Base-by-base conservation (phyloP, 202 grass and related monocot species). In the Eragrostis tef region DNA sequence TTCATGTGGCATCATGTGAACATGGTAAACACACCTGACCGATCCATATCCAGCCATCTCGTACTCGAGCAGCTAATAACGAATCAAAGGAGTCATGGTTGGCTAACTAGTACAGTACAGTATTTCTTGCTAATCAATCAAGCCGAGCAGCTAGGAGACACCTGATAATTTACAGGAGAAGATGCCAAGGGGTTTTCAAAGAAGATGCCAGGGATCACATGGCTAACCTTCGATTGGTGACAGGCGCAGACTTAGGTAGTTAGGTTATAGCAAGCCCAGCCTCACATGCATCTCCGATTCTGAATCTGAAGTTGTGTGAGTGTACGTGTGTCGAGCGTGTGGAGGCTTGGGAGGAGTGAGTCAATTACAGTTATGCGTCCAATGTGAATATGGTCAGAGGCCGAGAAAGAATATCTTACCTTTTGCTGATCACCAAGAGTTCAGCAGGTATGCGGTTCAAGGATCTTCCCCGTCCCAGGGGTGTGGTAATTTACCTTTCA, bases 171-270 rank as follows among this genome's bases (percentile, higher is more conserved):
- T 24, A 58, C 20, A 58, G 2, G 34, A 39, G 54, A 58, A 58
- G 54, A 58, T 22, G 53, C 53, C 53, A 57, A 22, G 53, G 20
- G 7, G 12, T 57, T 57, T 57, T 57, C 53, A 57, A 57, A 22
- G 17, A 54, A 54, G 53, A 57, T 58, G 26, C 62, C n/a, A 54
- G 12, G 34, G 13, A 15, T 80, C 77, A 68, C 77, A 57, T 80
- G 64, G 54, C 54, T 60, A 29, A 19, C 13, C 27, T 25, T 25
- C 42, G 17, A 57, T 27, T 11, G 6, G 31, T 17, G 31, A 42
- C 61, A 21, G 52, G 19, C 52, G 36, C 75, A 39, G 34, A 39
- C 34, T 39, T 39, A 39, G 31, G n/a, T 27, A 21, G 17, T 10
- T 58, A 58, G 20, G 21, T 11, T 58, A 60, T 58, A 13, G 46